Base-by-base conservation (phyloP, 768 basidiomycete species). In the Arthromyces matolae region DNA sequence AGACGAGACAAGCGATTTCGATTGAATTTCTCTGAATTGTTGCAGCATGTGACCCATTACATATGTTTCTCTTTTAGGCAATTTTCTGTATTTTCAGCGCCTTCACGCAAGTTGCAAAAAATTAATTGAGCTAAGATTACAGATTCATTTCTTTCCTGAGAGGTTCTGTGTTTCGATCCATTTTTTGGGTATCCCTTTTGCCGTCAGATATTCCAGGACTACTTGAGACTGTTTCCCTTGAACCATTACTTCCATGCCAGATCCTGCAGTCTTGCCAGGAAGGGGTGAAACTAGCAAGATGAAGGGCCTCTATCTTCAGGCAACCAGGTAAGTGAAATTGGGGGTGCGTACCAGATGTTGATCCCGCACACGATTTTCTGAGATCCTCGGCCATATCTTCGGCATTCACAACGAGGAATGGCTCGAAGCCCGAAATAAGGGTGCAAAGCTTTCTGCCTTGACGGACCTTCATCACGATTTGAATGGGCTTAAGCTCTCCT, bases 321-420 rank as follows among this genome's bases (percentile, higher is more conserved):
- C 12, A 29, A n/a, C 23, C n/a, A 31, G 31, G 6, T 13, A 13
- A 44, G 12, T 19, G n/a, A 7, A 24, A 36, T 18, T 16, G 25
- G 9, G 20, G 8, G 45, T 16, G 62, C 80, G 39, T 49, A 86
- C 89, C 79, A 35, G 87, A 83, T 5, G 93, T 88, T 8, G 89
- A 77, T 35, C 84, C 81, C 1, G 92, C 91, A 58, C 92, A 95
- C 2, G 72, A 57, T 64, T 79, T 86, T 47, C 82, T 76, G 49
- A 95, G 66, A 38, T 89, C 88, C 37, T 93, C 88, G 1, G 85
- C 84, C 65, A 93, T 80, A 23, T 79, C 78, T 9, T 89, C 83
- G 10, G 83, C 78, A 12, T 80, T 71, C 8, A 89, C 65, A 16
- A 76, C 64, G 22, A 78, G 68, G 63, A 84, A 96, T 0, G 84